phyloP scores from a whole-genome alignment of 306 rosid genomes.

The Myrica gale region DNA sequence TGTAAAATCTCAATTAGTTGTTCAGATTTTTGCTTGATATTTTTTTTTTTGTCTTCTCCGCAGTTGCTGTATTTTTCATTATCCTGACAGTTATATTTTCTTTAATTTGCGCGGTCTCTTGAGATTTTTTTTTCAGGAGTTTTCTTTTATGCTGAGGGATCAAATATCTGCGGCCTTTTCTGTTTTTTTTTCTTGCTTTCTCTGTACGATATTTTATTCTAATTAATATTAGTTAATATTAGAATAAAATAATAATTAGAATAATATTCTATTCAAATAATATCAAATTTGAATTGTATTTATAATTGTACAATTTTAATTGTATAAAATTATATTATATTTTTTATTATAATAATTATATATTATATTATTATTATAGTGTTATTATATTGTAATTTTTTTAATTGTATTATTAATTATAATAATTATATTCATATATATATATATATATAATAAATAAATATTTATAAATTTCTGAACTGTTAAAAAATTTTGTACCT shows the following conservation, averaged over 20 bases:
- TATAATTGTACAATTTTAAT: too few species aligned
- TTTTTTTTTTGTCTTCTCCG: slow-evolving; percentile 15
- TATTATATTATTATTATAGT: too few species aligned
- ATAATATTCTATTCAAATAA: too few species aligned
- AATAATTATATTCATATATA: too few species aligned
- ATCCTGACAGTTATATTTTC: slow-evolving; percentile 11
- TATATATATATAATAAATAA: too few species aligned
- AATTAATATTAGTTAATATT: too few species aligned
- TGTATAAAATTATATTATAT: too few species aligned
- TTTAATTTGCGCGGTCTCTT: background rate
- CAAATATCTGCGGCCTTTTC: background rate
- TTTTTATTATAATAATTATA: too few species aligned
- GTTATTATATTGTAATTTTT: background rate
- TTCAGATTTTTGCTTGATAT: slow-evolving; percentile 25
- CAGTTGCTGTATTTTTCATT: slow-evolving; percentile 26
- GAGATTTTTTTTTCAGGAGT: slow-evolving; percentile 7
- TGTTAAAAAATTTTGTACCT: background rate
- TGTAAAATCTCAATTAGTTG: slow-evolving; percentile 34
- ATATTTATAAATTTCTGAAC: background rate
- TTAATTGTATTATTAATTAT: too few species aligned
- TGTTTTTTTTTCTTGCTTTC: background rate
- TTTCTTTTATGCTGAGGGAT: background rate
- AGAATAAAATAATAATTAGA: too few species aligned
- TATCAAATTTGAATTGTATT: too few species aligned
- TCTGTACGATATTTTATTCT: too few species aligned